Conservation (phyloP, 176 grass and related monocot genomes). For the Lolium multiflorum region DNA sequence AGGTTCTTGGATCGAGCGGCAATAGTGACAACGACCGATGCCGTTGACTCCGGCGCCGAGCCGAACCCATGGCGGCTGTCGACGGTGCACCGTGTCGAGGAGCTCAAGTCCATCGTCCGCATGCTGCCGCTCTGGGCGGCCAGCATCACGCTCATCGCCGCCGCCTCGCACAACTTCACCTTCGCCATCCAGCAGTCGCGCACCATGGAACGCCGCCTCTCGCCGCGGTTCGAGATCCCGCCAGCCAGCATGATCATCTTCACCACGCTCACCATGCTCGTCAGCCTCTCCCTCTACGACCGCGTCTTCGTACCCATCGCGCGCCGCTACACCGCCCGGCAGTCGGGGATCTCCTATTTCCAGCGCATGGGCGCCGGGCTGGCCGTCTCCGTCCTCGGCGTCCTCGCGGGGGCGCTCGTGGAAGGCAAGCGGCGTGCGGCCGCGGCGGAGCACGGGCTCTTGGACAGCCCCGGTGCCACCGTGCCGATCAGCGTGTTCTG, state of each 20-base stretch:
- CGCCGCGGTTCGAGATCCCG: slow-evolving; percentile 10
- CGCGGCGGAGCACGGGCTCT: slow-evolving; percentile 58
- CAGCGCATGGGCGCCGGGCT: slow-evolving; percentile 91
- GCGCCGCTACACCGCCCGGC: slow-evolving; percentile 7
- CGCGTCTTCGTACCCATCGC: not conserved
- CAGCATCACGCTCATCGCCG: slow-evolving; percentile 57
- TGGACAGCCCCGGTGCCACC: slow-evolving; percentile 39
- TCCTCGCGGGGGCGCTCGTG: slow-evolving; percentile 66
- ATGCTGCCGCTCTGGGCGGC: slow-evolving; percentile 76
- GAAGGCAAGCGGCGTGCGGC: slow-evolving; percentile 61
- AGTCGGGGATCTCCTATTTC: slow-evolving; percentile 55
- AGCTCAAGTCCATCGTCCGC: slow-evolving; percentile 82
- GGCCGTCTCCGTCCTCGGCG: slow-evolving; percentile 54
- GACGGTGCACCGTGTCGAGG: slow-evolving; percentile 84
- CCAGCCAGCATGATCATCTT: slow-evolving; percentile 22
- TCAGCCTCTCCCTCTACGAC: not conserved
- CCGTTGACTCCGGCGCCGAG: slow-evolving; percentile 42
- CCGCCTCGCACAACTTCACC: slow-evolving; percentile 73
- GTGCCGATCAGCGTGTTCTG: slow-evolving; percentile 83
- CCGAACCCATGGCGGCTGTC: slow-evolving; percentile 64
- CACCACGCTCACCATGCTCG: slow-evolving; percentile 17
- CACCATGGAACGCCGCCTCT: slow-evolving; percentile 39
- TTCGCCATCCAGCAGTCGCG: slow-evolving; percentile 51
- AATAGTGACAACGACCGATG: slow-evolving; percentile 38
- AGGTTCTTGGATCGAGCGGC: slow-evolving; percentile 84